Base-by-base conservation (phyloP, 1,139 yeast species). In the Ogataea hybrid region DNA sequence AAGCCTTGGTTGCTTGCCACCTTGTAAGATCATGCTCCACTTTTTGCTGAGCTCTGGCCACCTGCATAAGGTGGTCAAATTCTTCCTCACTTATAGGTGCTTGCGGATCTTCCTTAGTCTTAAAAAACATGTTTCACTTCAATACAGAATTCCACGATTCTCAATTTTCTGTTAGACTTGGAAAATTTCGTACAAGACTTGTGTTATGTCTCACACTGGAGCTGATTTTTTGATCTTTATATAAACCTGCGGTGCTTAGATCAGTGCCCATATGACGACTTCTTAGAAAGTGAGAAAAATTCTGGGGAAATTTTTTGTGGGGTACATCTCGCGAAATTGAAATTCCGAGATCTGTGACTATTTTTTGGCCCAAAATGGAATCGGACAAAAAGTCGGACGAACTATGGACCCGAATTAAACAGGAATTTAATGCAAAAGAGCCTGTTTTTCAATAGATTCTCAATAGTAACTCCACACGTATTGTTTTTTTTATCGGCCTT, bases 21-120 rank as follows among this genome's bases (percentile, higher is more conserved):
- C 28, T 42, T 10, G 45, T 38, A 18, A 32, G 32, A 5, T 22
- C 35, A 34, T 42, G 45, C 27, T 42, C 45, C 9, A 42, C 35
- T 21, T 34, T 25, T 28, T 42, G 45, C 25, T 42, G 45, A 12
- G 36, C 45, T 28, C 39, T 30, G 10, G 45, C 45, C 5, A 41
- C 20, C 35, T 37, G 35, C 22, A 25, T 28, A 16, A 41, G 36
- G 11, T 25, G 11, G 11, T 16, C 39, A 15, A 22, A 37, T 12
- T 41, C 44, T 3, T 41, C 41, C n/a, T 41, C 44, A 4, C 31
- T 35, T 12, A 36, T 14, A 11, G 29, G 28, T 9, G 25, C 35
- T 8, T 15, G 12, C 25, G 16, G 25, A 14, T 31, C 32, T 14
- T n/a, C 11, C 10, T 23, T 27, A 12, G 31, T 18, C 22, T 35